Base-by-base conservation (phyloP, 2,329 filamentous ascomycete genomes). In the Claviceps sp. region DNA sequence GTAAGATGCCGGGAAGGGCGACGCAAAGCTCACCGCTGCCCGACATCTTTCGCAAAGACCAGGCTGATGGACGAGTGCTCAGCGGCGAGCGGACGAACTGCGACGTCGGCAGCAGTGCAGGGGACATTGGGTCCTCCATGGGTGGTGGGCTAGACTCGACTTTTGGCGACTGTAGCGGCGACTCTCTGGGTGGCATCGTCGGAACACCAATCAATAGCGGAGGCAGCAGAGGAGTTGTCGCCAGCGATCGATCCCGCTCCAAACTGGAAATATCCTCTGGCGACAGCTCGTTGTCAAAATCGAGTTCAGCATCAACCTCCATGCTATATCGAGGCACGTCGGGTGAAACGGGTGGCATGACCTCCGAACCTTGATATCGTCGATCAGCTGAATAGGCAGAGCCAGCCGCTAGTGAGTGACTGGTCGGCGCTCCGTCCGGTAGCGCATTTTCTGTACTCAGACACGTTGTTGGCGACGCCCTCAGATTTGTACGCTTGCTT, bases 161-260 rank as follows among this genome's bases (percentile, higher is more conserved):
- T 37, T 69, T 85, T 0, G 89, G 89, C 0, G 88, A 94, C 66
- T 94, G 88, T 26, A 95, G 72, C n/a, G 90, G 88, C 7, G 88
- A 94, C 54, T 86, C 78, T 37, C 84, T 73, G 1, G 77, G 76
- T 0, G 81, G 75, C 43, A 79, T 67, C 45, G 72, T 68, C 37
- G 76, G 70, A 22, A 74, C 68, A 52, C 79, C 77, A 30, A 79
- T 82, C 71, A 94, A 78, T 38, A 93, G 75, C 0, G 90, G 90
- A 7, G 90, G 90, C 2, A 96, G 75, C 7, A 96, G 75, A 41
- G 90, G 91, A 2, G 90, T 96, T 4, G 85, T 85, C 0, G 87
- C 85, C 59, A 86, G 63, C 44, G 70, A 68, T 48, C 78, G 75
- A 70, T 70, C 81, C 65, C 70, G 82, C 70, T 70, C 81, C 67